phyloP scores from a whole-genome alignment of 768 basidiomycete genomes.

The Termitomyces sp. region DNA sequence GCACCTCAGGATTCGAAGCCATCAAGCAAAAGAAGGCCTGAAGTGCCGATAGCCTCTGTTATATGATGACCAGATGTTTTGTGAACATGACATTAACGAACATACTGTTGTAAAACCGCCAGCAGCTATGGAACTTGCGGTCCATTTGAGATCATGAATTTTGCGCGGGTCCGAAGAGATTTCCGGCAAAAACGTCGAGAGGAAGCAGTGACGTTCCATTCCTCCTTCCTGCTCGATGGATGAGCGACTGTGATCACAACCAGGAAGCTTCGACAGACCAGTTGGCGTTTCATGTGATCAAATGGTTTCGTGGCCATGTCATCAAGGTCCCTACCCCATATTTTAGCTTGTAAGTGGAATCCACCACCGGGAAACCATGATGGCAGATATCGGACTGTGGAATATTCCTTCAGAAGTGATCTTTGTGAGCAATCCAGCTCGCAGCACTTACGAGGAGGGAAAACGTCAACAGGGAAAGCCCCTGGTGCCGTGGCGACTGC shows the following conservation, averaged over 20 bases:
- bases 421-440: no score
- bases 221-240: background rate
- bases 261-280: no score
- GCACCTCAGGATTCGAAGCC: slow-evolving; percentile 22
- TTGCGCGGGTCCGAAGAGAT: no score
- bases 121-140: background rate
- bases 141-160: slow-evolving; percentile 1
- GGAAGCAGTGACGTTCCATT: background rate
- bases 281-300: background rate
- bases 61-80: no score
- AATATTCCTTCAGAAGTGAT: no score
- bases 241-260: background rate
- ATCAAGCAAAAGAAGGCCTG: slow-evolving; percentile 26
- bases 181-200: background rate
- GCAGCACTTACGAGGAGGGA: slow-evolving; percentile 17
- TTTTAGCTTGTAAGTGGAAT: background rate
- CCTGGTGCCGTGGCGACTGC: slow-evolving; percentile 13
- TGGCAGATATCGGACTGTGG: slow-evolving; percentile 9
- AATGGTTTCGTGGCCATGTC: background rate
- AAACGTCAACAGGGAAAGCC: slow-evolving; percentile 20
- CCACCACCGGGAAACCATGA: slow-evolving; percentile 7
- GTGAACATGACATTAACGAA: no score
- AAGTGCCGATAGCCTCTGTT: no score
- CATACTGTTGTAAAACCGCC: background rate
- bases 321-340: background rate